A percentile compares a stretch with the other conserved stretches of the same genome.
Conservation (phyloP, 108 stramenopile genomes). For the Discostella stelligeroides region DNA sequence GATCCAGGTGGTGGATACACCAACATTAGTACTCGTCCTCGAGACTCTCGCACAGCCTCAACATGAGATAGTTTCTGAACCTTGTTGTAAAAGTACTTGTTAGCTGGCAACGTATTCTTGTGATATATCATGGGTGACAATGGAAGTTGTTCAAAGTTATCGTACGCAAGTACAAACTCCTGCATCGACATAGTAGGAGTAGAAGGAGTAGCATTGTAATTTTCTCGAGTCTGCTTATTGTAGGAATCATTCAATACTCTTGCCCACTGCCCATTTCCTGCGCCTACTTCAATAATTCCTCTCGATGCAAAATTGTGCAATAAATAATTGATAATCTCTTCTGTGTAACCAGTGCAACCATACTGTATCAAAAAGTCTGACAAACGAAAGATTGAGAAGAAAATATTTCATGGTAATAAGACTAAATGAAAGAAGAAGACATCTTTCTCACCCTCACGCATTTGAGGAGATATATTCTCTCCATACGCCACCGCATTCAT, state of each 20-base stretch:
- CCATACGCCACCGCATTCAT: slow-evolving; percentile 70
- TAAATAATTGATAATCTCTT: slow-evolving; percentile 54
- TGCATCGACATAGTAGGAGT: background rate
- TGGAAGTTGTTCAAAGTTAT: slow-evolving; percentile 68
- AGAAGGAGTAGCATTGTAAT: slow-evolving; percentile 31
- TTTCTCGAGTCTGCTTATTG: slow-evolving; percentile 7
- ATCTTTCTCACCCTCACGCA: slow-evolving; percentile 51
- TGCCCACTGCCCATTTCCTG: slow-evolving; percentile 87
- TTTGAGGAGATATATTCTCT: slow-evolving; percentile 66
- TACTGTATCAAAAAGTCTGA: slow-evolving; percentile 66
- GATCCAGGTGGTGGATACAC: slow-evolving; percentile 80
- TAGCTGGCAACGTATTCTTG: slow-evolving; percentile 62
- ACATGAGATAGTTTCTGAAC: slow-evolving; percentile 51
- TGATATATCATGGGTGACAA: slow-evolving; percentile 75
- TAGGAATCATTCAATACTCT: slow-evolving; percentile 58
- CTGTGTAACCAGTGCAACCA: slow-evolving; percentile 78
- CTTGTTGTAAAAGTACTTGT: slow-evolving; percentile 70
- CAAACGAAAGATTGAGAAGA: background rate
- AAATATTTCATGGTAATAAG: background rate
- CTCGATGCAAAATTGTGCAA: slow-evolving; percentile 49
- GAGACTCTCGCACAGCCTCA: slow-evolving; percentile 45
- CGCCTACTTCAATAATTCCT: slow-evolving; percentile 86
- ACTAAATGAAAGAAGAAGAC: background rate
- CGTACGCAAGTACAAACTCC: slow-evolving; percentile 76
- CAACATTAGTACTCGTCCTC: slow-evolving; percentile 72